These are phyloP conservation scores for Ascodesmis nigricans DNA, from an alignment of 495 filamentous ascomycete genomes.

Conservation along the genomic window DNA sequence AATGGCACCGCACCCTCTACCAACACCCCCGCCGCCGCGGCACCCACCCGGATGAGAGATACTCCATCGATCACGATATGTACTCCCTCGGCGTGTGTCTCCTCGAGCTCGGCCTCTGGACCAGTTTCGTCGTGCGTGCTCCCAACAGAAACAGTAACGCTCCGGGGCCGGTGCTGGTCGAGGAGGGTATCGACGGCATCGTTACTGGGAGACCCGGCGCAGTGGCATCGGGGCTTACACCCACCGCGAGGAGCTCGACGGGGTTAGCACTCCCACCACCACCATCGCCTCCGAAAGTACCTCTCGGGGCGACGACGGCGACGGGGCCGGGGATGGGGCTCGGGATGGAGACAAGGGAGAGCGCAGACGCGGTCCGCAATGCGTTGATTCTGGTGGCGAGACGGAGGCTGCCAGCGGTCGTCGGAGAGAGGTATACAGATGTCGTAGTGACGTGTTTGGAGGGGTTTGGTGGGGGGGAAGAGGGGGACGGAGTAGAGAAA, in stretches of 20 bases:
- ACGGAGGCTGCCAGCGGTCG: slow-evolving; percentile 24
- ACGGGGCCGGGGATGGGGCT: no score
- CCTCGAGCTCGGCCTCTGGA: slow-evolving; percentile 40
- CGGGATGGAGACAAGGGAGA: slow-evolving; percentile 1
- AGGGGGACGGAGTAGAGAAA: no score
- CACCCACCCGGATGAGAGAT: slow-evolving; percentile 22
- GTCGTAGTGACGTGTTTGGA: slow-evolving; percentile 33
- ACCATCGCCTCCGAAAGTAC: no score
- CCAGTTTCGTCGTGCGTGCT: slow-evolving; percentile 22
- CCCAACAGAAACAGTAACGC: background rate
- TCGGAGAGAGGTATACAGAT: slow-evolving; percentile 30
- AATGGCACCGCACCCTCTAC: slow-evolving; percentile 32
- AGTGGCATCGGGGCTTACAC: no score
- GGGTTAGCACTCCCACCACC: no score
- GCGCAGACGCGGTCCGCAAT: slow-evolving; percentile 23
- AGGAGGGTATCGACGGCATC: no score
- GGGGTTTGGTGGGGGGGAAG: no score
- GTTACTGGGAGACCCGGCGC: no score
- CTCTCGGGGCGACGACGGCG: no score
- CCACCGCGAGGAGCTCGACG: no score
- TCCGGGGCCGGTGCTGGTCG: slow-evolving; percentile 1
- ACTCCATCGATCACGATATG: slow-evolving; percentile 41
- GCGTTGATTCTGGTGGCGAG: slow-evolving; percentile 25
- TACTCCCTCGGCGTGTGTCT: slow-evolving; percentile 41
- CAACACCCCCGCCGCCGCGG: slow-evolving; percentile 35